Evolutionary conservation across 352 stramenopile species (phyloP), one percentile per base, ranked within the genome.

Genomic region (Phytophthora melonis): DNA sequence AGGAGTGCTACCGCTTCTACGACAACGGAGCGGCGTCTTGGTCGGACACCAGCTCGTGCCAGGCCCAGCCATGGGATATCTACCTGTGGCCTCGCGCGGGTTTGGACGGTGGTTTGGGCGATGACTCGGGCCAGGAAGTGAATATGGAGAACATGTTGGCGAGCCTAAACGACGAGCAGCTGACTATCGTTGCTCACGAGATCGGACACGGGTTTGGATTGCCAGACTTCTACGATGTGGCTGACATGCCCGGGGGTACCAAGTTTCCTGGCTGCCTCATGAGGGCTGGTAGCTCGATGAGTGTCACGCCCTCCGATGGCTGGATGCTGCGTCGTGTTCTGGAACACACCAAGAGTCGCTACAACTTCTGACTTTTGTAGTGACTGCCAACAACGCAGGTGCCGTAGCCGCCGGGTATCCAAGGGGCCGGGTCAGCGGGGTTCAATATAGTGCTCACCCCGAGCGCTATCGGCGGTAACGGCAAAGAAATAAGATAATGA

Each of bases 1-100:
- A 72, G 3, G 54, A 21, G 4, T 83, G 77, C 70, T 81, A 83
- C 70, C 74, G 18, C 8, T 63, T 69, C 41, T 69, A 79, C 62
- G 66, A 78, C 41, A 16, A 18, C 45, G 64, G 36, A 4, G 19
- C 52, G 23, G n/a, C n/a, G n/a, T 43, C 9, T 1, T 66, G 56
- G 45, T n/a, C 34, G 5, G 74, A 81, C 58, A 81, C 70, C 39
- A 78, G 63, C n/a, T 39, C 43, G 2, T 81, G 74, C 66, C 70
- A 61, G 54, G n/a, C 65, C 19, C 54, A 70, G 45, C 57, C 58
- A 11, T 81, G 71, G 47, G 74, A 78, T 25, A 61, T 81, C 13
- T 78, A 58, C n/a, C 70, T 81, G 18, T 76, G 66, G 74, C 74
- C 66, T 1, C 1, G 16, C 2, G 0, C 1, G 14, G 14, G 14